Conservation (phyloP, 345 rosid genomes). For the Eucalyptus virginea region DNA sequence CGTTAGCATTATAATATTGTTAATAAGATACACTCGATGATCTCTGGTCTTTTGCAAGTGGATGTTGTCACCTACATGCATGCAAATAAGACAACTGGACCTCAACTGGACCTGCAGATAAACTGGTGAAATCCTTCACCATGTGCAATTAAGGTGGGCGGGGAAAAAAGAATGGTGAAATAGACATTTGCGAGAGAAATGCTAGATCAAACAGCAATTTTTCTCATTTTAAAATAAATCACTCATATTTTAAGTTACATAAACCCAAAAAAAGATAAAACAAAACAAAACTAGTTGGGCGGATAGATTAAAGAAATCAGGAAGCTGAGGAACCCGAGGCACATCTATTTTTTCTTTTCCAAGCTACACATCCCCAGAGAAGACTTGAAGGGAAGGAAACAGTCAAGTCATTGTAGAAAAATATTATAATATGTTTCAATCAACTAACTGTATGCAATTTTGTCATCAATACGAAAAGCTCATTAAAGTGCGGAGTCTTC, state of each 20-base stretch:
- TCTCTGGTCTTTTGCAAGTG: background rate
- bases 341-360: background rate
- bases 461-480: background rate
- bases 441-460: background rate
- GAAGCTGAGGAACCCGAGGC: slow-evolving; percentile 30
- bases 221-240: background rate
- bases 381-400: background rate
- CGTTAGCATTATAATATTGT: background rate
- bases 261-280: background rate
- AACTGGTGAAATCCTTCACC: background rate
- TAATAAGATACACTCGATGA: background rate
- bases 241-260: background rate
- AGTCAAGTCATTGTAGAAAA: background rate
- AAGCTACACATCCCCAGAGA: slow-evolving; percentile 11
- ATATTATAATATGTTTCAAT: background rate
- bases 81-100: background rate
- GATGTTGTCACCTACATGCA: background rate
- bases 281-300: background rate
- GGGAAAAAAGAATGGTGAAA: background rate
- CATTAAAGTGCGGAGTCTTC: background rate
- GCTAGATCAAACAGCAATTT: background rate
- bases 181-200: background rate
- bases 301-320: slow-evolving; percentile 6
- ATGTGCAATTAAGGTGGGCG: background rate
- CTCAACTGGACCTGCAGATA: background rate